Evolutionary conservation across 176 grass and related monocot genomes (phyloP).

Genomic region (Juncus inflexus): DNA sequence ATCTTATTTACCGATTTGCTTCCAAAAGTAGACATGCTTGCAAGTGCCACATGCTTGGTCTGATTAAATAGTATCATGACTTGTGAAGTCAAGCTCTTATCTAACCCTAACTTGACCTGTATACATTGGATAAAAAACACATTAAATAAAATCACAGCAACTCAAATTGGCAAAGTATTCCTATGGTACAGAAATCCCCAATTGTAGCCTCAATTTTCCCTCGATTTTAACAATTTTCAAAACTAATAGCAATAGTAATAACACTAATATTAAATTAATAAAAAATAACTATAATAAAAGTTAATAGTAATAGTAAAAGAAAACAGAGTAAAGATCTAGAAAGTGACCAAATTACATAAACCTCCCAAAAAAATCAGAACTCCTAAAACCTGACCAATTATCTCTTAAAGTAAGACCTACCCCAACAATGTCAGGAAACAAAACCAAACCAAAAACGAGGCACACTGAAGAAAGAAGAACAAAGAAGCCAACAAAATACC

Average conservation of each 20-base stretch:
- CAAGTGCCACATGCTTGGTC: constrained; percentile 50
- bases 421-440: neutral
- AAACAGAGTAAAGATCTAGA: neutral
- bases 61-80: constrained; percentile 63
- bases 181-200: too few relatives aligned
- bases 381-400: neutral
- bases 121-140: constrained; percentile 18
- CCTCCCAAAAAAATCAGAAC: neutral
- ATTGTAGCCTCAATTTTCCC: too few relatives aligned
- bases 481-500: constrained; percentile 1
- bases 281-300: neutral
- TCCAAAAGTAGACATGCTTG: constrained; percentile 68
- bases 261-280: neutral
- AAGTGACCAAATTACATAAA: neutral
- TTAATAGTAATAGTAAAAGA: neutral
- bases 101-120: constrained; percentile 51
- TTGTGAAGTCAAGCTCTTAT: constrained; percentile 56
- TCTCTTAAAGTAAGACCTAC: neutral
- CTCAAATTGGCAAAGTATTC: too few relatives aligned
- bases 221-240: too few relatives aligned
- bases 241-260: neutral
- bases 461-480: neutral
- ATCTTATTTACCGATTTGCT: constrained; percentile 59
- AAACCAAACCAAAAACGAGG: neutral
- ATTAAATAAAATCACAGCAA: neutral